Evolutionary conservation across 345 rosid species (phyloP), one percentile per base, ranked within the genome.

Genomic region (Firmiana major): DNA sequence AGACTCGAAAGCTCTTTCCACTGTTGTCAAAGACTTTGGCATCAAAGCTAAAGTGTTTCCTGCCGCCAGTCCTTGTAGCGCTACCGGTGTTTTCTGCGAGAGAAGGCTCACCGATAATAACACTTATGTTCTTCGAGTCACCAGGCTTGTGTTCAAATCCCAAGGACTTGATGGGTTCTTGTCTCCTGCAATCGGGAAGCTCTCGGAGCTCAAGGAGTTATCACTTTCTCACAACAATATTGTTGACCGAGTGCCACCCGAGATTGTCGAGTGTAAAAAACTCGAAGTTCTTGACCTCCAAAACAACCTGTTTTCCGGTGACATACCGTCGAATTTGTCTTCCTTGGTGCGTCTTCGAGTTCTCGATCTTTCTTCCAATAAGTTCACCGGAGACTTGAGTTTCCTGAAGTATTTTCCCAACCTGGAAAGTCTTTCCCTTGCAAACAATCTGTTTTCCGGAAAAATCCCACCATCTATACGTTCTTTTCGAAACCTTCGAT

Each of bases 341-440:
- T 77, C 88, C 7, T 83, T 93, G 75, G 9, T 69, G 31, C 90
- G 88, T 36, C 94, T 93, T 79, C 90, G 94, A 31, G 82, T 88
- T 53, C 94, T 95, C 6, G 88, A 95, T 87, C 86, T 95, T 60
- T 86, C 92, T 36, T 87, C 81, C 46, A 95, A 95, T 53, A 76
- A 15, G 11, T 90, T 93, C 68, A 84, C 85, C 0, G 99, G 99
- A 34, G 86, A 88, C 28, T 79, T 95, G 89, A 85, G 86, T 64
- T 95, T 93, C 91, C 76, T 93, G 86, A 89, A 84, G 88, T 82
- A 85, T 70, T 79, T 94, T 71, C 93, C 93, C n/a, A 91, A 91
- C 72, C 42, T 94, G 77, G 98, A 94, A 83, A 87, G 64, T 22
- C 93, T 94, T 67, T 86, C 93, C 21, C 87, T 93, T 2, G 89